Percentiles rank a stretch among this genome's conserved stretches.
Conservation (phyloP, 202 grass and related monocot species). For the Eragrostis tef region DNA sequence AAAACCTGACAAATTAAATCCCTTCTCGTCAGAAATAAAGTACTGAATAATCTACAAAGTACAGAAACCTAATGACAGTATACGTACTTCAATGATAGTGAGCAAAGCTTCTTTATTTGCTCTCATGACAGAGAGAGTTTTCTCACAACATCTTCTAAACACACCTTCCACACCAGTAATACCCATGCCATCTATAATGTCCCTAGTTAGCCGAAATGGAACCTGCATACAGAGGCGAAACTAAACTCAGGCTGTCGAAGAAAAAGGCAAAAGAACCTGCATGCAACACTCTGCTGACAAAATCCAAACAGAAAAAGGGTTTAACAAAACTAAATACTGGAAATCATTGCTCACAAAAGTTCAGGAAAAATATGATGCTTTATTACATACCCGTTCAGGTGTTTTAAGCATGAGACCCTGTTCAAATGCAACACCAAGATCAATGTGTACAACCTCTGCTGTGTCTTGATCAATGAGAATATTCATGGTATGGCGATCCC, state of each 20-base stretch:
- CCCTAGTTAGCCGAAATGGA: conserved; percentile 89
- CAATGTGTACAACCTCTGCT: conserved; percentile 88
- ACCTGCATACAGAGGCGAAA: conserved; percentile 58
- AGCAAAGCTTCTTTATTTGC: conserved; percentile 88
- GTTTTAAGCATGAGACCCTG: conserved; percentile 99
- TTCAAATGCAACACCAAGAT: conserved; percentile 98
- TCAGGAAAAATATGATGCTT: conserved; percentile 3
- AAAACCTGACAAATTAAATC: conserved; percentile 64
- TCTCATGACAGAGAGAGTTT: conserved; percentile 94
- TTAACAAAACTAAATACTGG: background rate
- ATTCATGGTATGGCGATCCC: conserved; percentile 96
- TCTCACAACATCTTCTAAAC: conserved; percentile 95
- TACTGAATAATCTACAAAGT: conserved; percentile 23
- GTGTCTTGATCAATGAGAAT: conserved; percentile 96
- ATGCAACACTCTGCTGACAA: background rate
- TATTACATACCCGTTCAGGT: conserved; percentile 75
- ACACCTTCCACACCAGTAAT: conserved; percentile 90
- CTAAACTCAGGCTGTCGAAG: conserved; percentile 26
- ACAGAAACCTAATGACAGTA: conserved; percentile 16
- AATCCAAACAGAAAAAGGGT: background rate
- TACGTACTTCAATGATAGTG: conserved; percentile 86
- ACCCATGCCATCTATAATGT: conserved; percentile 95
- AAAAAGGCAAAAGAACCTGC: background rate
- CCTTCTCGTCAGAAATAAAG: conserved; percentile 40
- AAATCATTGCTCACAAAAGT: conserved; percentile 13